Conservation (phyloP, 352 stramenopile genomes). For the Peronospora tabacina region DNA sequence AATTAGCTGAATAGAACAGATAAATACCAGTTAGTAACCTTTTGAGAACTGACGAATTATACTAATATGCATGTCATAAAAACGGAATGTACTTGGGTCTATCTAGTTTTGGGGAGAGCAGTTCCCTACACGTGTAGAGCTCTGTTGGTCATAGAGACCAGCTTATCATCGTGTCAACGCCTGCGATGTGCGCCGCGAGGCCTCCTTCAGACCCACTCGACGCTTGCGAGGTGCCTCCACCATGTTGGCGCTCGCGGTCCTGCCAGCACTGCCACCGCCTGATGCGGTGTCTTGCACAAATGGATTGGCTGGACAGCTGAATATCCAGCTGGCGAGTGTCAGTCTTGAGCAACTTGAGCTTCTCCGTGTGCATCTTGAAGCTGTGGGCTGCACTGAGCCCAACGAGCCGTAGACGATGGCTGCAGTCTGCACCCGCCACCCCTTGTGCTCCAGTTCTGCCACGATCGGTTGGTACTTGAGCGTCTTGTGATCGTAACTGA, state of each 20-base stretch:
- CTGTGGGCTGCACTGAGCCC: slow-evolving; percentile 2
- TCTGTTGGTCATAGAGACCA: not conserved
- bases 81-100: not conserved
- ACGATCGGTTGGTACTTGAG: slow-evolving; percentile 1
- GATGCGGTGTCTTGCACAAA: not conserved
- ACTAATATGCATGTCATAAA: not conserved
- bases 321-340: not conserved
- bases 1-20: too few relatives aligned
- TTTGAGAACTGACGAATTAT: not conserved
- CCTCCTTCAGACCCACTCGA: not conserved
- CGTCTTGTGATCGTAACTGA: not conserved
- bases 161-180: not conserved
- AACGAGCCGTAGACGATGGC: not conserved
- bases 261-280: not conserved
- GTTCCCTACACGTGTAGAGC: not conserved
- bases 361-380: not conserved
- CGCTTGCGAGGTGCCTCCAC: not conserved
- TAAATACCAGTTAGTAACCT: not conserved
- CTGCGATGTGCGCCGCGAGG: not conserved
- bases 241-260: not conserved
- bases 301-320: not conserved
- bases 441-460: not conserved
- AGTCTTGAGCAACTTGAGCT: not conserved
- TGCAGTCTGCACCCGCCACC: not conserved
- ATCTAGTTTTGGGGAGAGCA: not conserved